Evolutionary conservation across 2,329 filamentous ascomycete genomes (phyloP).

Genomic region (Ophiostoma sp.): DNA sequence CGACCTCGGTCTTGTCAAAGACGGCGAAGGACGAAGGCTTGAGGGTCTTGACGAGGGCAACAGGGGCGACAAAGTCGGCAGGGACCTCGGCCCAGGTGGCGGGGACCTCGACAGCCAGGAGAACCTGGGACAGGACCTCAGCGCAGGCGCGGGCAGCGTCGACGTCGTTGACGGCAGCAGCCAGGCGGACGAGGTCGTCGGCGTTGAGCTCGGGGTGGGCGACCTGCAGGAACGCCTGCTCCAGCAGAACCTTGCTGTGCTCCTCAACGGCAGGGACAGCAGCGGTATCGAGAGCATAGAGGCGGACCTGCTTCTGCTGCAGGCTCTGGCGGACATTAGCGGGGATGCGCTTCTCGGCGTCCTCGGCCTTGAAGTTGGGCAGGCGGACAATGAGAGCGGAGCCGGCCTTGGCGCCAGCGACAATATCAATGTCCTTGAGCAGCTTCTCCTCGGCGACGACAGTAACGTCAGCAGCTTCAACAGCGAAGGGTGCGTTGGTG

Average conservation of each 20-base stretch:
- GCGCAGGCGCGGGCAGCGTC: constrained; percentile 49
- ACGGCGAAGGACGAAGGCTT: constrained; percentile 78
- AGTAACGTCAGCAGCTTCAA: constrained; percentile 75
- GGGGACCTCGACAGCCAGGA: constrained; percentile 74
- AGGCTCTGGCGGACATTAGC: constrained; percentile 69
- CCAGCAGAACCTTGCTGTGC: constrained; percentile 65
- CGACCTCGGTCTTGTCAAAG: constrained; percentile 74
- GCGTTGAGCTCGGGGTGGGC: constrained; percentile 66
- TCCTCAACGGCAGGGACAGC: constrained; percentile 67
- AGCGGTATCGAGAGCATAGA: constrained; percentile 75
- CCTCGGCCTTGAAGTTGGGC: constrained; percentile 79
- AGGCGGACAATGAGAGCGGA: constrained; percentile 76
- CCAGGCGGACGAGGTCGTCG: constrained; percentile 66
- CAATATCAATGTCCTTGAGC: constrained; percentile 72
- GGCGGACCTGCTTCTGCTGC: constrained; percentile 65
- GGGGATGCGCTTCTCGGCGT: constrained; percentile 83
- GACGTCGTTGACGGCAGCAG: constrained; percentile 54
- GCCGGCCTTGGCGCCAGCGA: constrained; percentile 67
- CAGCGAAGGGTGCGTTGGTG: constrained; percentile 65
- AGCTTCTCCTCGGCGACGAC: constrained; percentile 80
- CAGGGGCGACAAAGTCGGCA: constrained; percentile 53
- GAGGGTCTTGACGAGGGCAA: constrained; percentile 61
- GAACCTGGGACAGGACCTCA: constrained; percentile 66
- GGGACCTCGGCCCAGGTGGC: constrained; percentile 76
- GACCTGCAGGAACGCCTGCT: constrained; percentile 81